phyloP scores from a whole-genome alignment of 148 eudicot species.

The Polygonum maritimum region DNA sequence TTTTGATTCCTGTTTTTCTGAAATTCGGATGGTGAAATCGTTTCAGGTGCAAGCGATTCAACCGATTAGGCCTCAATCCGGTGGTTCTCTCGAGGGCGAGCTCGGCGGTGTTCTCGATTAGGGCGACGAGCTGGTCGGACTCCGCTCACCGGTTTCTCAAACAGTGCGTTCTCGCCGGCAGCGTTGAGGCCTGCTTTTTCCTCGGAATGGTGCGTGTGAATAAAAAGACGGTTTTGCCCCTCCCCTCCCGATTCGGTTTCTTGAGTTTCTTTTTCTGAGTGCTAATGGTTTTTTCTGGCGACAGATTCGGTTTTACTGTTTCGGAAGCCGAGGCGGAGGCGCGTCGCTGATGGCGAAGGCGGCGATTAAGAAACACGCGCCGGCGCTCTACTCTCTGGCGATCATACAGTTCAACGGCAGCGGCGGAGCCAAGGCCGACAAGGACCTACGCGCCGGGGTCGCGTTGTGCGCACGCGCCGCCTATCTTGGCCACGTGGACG shows the following conservation, averaged over 20 bases:
- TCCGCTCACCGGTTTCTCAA: conserved; percentile 30
- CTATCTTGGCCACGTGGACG: conserved; percentile 30
- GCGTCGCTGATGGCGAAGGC: conserved; percentile 35
- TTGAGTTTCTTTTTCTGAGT: neutral
- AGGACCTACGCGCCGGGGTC: conserved; percentile 28
- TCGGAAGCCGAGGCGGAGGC: conserved; percentile 22
- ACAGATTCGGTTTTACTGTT: conserved; percentile 46
- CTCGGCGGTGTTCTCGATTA: conserved; percentile 17
- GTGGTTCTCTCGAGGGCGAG: conserved; percentile 26
- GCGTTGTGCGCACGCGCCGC: conserved; percentile 38
- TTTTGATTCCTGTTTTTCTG: too few species aligned
- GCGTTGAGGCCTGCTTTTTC: conserved; percentile 31
- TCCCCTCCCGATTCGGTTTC: neutral
- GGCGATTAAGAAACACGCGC: conserved; percentile 29
- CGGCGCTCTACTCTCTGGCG: conserved; percentile 34
- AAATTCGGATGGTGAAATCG: neutral
- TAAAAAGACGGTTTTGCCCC: neutral
- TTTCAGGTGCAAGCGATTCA: conserved; percentile 41
- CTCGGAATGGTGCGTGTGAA: conserved; percentile 51
- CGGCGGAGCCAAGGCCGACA: conserved; percentile 24
- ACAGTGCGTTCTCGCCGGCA: conserved; percentile 29
- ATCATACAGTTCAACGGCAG: conserved; percentile 46
- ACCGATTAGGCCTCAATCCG: conserved; percentile 24
- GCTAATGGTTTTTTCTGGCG: neutral
- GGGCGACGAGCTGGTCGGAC: conserved; percentile 36